Base-by-base conservation (phyloP, 306 rosid genomes). In the Acacia melanoxylon region DNA sequence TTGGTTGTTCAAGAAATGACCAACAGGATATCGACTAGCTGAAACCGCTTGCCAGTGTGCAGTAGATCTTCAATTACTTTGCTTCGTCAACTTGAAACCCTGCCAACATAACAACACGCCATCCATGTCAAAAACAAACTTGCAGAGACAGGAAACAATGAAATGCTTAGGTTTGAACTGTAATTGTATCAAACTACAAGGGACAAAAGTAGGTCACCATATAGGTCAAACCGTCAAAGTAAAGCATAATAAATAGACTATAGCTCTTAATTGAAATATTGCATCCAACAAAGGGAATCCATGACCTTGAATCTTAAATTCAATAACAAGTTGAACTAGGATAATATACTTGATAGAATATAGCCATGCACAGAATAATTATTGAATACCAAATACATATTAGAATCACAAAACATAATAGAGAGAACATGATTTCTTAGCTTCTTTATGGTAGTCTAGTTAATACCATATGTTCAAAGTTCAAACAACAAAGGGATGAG, bases 31-130 rank as follows among this genome's bases (percentile, higher is more conserved):
- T 65, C 99, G 94, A 82, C 80, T 92, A 73, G 86, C 78, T 78
- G 99, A 87, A 87, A 95, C 88, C 74, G 98, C 99, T 82, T 83
- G 91, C 99, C 99, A 95, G 87, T 87, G 92, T 22, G 85, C 91
- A 75, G 92, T 95, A 71, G 94, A 91, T 79, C 98, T 91, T 94
- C 85, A 84, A 81, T 62, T 87, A 85, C 99, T 95, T 92, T 88
- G 97, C 86, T 87, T 95, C 63, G 97, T 89, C 83, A 94, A 66
- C 80, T 92, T 95, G 80, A 92, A 89, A 27, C 99, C 99, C 99
- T 95, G 80, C 75, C 54, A 74, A 81, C 25, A 82, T 66, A 85
- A 82, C 16, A 70, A 77, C 76, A 68, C 27, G 16, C 37, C 31
- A 75, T 27, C 78, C 84, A 68, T 25, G 44, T 69, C 45, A 76